Evolutionary conservation across 495 filamentous ascomycete species (phyloP), one percentile per base, ranked within the genome.

Genomic region (Aspergillus diversus): DNA sequence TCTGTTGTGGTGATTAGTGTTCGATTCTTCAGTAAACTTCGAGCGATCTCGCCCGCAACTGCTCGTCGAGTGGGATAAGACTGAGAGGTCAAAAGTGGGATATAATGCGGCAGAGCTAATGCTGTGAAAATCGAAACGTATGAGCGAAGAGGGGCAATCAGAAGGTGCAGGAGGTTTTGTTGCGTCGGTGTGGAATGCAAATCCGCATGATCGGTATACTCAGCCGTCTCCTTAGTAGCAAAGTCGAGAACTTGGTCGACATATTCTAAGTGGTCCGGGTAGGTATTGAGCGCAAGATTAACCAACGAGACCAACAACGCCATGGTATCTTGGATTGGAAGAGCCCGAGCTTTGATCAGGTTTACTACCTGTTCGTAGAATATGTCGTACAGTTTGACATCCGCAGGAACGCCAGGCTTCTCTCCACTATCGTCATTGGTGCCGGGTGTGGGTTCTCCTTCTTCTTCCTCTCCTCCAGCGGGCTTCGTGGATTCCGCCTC

Each of bases 351-450:
- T 74, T 91, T 92, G 64, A 98, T 93, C 49, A 99, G 82, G 69
- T 92, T 92, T 64, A 93, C 89, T 56, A 98, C 96, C 71, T 99
- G 95, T 51, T 96, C 91, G 71, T 97, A 96, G 78, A 99, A 99
- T 49, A 98, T 93, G 76, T 97, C 93, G 76, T 97, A 99, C 9
- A 99, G 85, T 74, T 90, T 94, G 55, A 97, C 86, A 73, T 93
- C 88, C 50, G 89, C 84, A 3, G 94, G 92, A 67, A 95, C 90
- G 17, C 84, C 88, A 64, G 87, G 76, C 32, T 86, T 86, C 66
- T 72, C 54, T 54, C 72, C 67, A 16, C 55, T 51, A 55, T 69
- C 60, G 39, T 58, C 16, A 50, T 50, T 12, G 34, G 39, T 61
- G 50, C 65, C 63, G n/a, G 61, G 69, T 12, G 67, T 54, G 17